Conservation (phyloP, 345 rosid genomes). For the Eucalyptus sp. region DNA sequence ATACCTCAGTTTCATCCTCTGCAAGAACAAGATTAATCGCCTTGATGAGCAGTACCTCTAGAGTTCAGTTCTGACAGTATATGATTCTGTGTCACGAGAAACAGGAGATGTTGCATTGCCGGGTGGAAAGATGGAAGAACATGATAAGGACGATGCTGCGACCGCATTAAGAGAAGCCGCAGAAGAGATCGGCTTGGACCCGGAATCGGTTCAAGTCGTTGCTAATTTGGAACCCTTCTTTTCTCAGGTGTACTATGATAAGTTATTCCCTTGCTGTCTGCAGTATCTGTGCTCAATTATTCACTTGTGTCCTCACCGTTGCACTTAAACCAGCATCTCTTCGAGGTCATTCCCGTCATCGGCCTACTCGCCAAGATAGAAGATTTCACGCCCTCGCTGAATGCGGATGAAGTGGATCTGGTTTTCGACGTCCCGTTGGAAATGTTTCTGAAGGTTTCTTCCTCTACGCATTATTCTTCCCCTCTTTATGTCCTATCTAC, state of each 20-base stretch:
- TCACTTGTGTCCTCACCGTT: background rate
- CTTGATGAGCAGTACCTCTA: background rate
- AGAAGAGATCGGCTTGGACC: slow-evolving; percentile 29
- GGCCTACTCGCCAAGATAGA: slow-evolving; percentile 10
- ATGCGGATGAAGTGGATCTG: slow-evolving; percentile 20
- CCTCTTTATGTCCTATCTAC: background rate
- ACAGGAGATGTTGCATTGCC: slow-evolving; percentile 37
- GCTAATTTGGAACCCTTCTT: slow-evolving; percentile 15
- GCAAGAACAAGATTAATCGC: background rate
- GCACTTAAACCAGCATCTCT: slow-evolving; percentile 8
- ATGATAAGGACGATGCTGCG: slow-evolving; percentile 15
- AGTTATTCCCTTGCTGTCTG: background rate
- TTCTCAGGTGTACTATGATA: slow-evolving; percentile 1
- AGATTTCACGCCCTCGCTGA: slow-evolving; percentile 16
- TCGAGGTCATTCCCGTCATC: slow-evolving; percentile 20
- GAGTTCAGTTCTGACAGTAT: background rate
- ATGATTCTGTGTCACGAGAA: background rate
- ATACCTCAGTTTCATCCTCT: background rate
- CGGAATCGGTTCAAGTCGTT: slow-evolving; percentile 18
- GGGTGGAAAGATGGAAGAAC: slow-evolving; percentile 30
- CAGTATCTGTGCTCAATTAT: background rate
- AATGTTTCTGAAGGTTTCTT: slow-evolving; percentile 28
- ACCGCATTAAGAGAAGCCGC: slow-evolving; percentile 23
- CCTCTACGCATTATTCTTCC: background rate
- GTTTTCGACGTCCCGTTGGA: slow-evolving; percentile 26